Evolutionary conservation across 2,329 filamentous ascomycete species (phyloP), one percentile per base, ranked within the genome.

Genomic region (Sclerotiophoma versabilis): DNA sequence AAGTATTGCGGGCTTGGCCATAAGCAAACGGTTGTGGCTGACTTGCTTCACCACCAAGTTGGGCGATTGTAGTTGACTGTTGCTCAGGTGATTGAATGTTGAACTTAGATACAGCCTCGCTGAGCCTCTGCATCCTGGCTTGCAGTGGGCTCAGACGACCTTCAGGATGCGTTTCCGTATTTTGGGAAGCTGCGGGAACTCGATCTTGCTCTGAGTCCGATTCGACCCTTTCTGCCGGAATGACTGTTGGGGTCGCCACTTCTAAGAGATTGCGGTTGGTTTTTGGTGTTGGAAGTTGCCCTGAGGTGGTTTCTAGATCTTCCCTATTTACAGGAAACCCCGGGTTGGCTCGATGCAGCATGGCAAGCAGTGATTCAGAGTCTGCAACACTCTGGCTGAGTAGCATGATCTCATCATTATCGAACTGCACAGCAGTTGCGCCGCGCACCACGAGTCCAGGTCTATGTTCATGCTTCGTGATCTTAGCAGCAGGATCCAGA

Each of bases 51-150:
- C 27, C 30, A 7, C 37, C 27, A 22, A 51, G 33, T 17, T 55
- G 32, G 10, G 8, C 6, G 3, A 36, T 34, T 8, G 20, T 41
- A 7, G 17, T 27, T 19, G 30, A 49, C 39, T 38, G 39, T 23
- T 37, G 46, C 20, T 45, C 33, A n/a, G 41, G 32, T n/a, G 38
- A 41, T 4, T 49, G 27, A 3, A n/a, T 23, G 15, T 27, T 20
- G 23, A 54, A 54, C 22, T n/a, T 39, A 1, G 51, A 48, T 11
- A 51, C 33, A 22, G 49, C 54, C 39, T 49, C 41, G 27, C 47
- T 52, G 11, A 59, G 43, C 19, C 33, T 50, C 17, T 63, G 54
- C 43, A 59, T 52, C 25, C 57, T 59, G 41, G 14, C 32, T 44
- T 60, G 49, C 2, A 60, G 19, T 22, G 43, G 29, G 26, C 56